Evolutionary conservation across 2,329 filamentous ascomycete genomes (phyloP).

Genomic region (Graphiopsis chlorocephala): DNA sequence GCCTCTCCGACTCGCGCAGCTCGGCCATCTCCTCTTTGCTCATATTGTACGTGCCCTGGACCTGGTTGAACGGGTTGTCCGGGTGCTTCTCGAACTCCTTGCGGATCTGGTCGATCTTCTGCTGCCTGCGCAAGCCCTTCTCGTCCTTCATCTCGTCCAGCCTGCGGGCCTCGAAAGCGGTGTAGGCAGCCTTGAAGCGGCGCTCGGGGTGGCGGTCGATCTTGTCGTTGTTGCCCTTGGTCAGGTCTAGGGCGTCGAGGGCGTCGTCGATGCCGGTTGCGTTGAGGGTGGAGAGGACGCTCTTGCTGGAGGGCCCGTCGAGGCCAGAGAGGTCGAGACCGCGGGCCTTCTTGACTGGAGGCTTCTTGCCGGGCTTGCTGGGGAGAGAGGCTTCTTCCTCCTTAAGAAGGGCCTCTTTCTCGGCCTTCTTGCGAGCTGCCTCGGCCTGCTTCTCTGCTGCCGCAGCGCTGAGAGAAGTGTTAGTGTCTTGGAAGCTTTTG

Average conservation of each 20-base stretch:
- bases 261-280: constrained; percentile 91
- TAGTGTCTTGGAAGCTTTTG: not conserved
- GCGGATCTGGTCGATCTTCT: constrained; percentile 76
- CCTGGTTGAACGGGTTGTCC: constrained; percentile 94
- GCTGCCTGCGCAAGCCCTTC: constrained; percentile 74
- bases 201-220: constrained; percentile 87
- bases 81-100: constrained; percentile 95
- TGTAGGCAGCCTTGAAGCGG: constrained; percentile 80
- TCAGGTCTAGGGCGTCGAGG: constrained; percentile 77
- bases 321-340: constrained; percentile 75
- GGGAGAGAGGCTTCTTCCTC: constrained; percentile 73
- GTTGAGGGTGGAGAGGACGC: constrained; percentile 62
- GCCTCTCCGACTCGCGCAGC: constrained; percentile 49
- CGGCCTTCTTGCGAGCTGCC: constrained; percentile 82
- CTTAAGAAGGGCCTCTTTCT: constrained; percentile 76
- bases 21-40: constrained; percentile 71
- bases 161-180: constrained; percentile 75
- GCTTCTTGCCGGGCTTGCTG: constrained; percentile 65
- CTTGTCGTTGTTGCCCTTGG: constrained; percentile 59
- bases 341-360: constrained; percentile 52
- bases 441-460: constrained; percentile 82
- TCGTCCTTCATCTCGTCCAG: constrained; percentile 83
- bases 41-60: constrained; percentile 71
- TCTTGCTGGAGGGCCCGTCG: constrained; percentile 53
- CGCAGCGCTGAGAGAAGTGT: constrained; percentile 62